A percentile compares a stretch with the other conserved stretches of the same genome.
These are phyloP conservation scores for Euphorbia tirucalli DNA, from an alignment of 345 rosid species.

Conservation along the genomic window DNA sequence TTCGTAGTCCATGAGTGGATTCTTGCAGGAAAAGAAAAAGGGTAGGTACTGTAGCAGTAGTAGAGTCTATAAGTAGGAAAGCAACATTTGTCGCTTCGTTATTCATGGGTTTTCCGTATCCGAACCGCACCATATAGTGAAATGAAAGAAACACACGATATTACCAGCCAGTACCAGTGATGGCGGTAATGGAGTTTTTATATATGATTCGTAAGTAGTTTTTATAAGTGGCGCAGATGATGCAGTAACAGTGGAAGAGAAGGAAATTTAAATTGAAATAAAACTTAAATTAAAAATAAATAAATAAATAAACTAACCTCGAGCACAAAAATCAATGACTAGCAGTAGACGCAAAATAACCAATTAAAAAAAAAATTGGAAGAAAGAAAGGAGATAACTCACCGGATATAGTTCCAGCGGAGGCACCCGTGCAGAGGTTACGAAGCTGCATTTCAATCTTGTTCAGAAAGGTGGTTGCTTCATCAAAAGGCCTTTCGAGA, in stretches of 20 bases:
- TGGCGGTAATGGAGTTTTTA: conserved; percentile 17
- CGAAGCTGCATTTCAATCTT: conserved; percentile 86
- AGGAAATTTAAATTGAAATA: neutral
- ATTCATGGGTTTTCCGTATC: conserved; percentile 14
- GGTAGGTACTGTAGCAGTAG: conserved; percentile 7
- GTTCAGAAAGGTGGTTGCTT: conserved; percentile 72
- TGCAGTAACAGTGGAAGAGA: conserved; percentile 22
- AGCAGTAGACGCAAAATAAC: neutral
- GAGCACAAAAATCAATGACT: conserved; percentile 32
- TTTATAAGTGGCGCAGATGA: conserved; percentile 16
- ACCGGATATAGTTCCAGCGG: conserved; percentile 52
- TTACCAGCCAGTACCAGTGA: conserved; percentile 19
- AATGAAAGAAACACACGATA: conserved; percentile 2
- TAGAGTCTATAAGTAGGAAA: conserved; percentile 24
- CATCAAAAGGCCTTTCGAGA: conserved; percentile 87
- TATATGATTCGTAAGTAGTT: conserved; percentile 18
- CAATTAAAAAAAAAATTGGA: neutral
- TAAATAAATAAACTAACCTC: too few relatives aligned
- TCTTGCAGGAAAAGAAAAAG: conserved; percentile 18
- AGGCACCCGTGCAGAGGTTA: conserved; percentile 63
- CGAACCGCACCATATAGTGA: conserved; percentile 15
- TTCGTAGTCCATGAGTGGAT: conserved; percentile 23
- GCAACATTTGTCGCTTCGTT: conserved; percentile 20
- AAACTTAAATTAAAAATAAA: too few relatives aligned
- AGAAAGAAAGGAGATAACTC: conserved; percentile 23